Conservation (phyloP, 2,329 filamentous ascomycete species). For the Dryadomyces quercivorus region DNA sequence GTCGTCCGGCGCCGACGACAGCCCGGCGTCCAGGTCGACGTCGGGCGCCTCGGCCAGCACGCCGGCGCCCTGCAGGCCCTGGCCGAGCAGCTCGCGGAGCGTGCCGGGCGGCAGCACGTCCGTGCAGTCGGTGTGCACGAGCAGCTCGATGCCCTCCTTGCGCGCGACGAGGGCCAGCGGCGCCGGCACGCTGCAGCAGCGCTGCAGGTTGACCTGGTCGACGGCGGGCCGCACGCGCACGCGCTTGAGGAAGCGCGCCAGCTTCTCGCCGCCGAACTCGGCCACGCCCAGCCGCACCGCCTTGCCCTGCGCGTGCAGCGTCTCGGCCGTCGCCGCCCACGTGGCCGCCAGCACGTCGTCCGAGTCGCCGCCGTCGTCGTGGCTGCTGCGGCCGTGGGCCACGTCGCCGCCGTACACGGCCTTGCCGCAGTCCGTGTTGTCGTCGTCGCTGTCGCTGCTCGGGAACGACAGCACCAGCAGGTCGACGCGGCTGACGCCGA, state of each 20-base stretch:
- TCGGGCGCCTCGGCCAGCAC: constrained; percentile 43
- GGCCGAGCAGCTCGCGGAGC: constrained; percentile 68
- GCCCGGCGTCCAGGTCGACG: constrained; percentile 16
- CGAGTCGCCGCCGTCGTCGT: constrained; percentile 50
- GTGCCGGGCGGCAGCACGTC: constrained; percentile 83
- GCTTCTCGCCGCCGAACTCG: constrained; percentile 79
- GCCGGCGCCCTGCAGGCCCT: constrained; percentile 58
- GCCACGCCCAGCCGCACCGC: constrained; percentile 72
- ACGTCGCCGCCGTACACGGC: constrained; percentile 72
- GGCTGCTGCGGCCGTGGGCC: constrained; percentile 48
- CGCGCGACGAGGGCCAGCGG: constrained; percentile 77
- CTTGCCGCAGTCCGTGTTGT: constrained; percentile 23
- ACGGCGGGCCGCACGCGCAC: constrained; percentile 66
- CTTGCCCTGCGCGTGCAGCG: constrained; percentile 55
- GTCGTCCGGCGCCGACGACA: constrained; percentile 16
- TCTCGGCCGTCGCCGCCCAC: constrained; percentile 58
- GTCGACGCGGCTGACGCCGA: constrained; percentile 66
- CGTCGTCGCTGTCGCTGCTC: constrained; percentile 28
- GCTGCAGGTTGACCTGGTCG: constrained; percentile 90
- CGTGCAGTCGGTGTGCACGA: constrained; percentile 90
- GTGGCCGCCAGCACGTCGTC: constrained; percentile 50
- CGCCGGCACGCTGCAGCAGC: constrained; percentile 92
- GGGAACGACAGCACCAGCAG: constrained; percentile 89
- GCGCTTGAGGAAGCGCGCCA: constrained; percentile 62
- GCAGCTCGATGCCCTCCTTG: constrained; percentile 66